Base-by-base conservation (phyloP, 805 yeast genomes). In the Kuraishia capsulata region DNA sequence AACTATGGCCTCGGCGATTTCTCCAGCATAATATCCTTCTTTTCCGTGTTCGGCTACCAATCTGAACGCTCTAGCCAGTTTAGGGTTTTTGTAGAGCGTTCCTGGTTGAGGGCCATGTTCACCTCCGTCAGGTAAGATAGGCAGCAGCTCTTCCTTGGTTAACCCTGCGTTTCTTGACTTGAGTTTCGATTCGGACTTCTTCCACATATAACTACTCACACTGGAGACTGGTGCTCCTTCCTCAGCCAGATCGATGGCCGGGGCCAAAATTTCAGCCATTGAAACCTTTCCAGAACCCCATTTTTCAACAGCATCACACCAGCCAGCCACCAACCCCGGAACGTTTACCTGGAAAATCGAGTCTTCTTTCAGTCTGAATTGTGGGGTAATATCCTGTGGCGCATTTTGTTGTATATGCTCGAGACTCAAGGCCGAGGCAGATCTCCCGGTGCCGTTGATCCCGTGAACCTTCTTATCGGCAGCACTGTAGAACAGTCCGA, bases 281-380 rank as follows among this genome's bases (percentile, higher is more conserved):
- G 76, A 48, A 10, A 83, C 74, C 5, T 73, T 73, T 2, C 83
- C 82, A 20, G 83, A 75, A 1, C 94, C 92, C 85, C 88, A 83
- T 42, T 57, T 62, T 31, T 73, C 77, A 29, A 71, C 59, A 3
- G 85, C 72, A 54, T 83, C 92, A 33, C 67, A 53, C 92, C 92
- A 84, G 0, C 86, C 90, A 4, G 86, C 85, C 35, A 82, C 68
- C 1, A 86, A 80, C 4, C 94, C 94, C 0, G 92, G 92, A 4
- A 83, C 88, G 37, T 78, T 79, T 5, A 79, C 73, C 0, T 81
- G 59, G 41, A 74, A 75, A 3, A 77, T 70, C 2, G 85, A 78
- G 23, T 61, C 60, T 10, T 49, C 49, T 0, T 75, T 75, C 23
- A 82, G 61, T 49, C 86, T 66, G 34, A 39, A 24, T 20, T 61